Evolutionary conservation across 495 filamentous ascomycete genomes (phyloP), one percentile per base, ranked within the genome.

Genomic region (Bryoglossum gracile): DNA sequence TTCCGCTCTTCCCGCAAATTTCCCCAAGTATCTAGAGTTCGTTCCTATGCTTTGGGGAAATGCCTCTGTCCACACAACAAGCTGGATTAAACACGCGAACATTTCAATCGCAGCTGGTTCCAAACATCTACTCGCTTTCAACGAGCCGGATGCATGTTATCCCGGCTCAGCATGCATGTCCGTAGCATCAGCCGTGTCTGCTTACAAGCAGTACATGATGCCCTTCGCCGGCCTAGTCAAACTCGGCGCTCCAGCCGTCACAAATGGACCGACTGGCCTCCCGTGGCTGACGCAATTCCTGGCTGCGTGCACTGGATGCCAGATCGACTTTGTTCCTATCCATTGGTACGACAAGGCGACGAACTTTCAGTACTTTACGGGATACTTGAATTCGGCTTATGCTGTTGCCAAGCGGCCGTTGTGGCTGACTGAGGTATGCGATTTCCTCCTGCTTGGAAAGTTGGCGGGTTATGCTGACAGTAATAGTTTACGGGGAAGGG

Each of bases 361-460:
- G 0, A 62, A 66, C 28, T 59, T 63, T n/a, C 3, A 3, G 3
- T 61, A 68, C 4, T 84, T 89, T 71, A 71, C 80, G 49, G 47
- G 62, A 8, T 79, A 84, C 57, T 63, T 87, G 39, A 53, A 65
- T 47, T 37, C 76, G 17, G 80, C 76, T 22, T 53, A 74, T 57
- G 59, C 40, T 67, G 77, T 46, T 67, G 70, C 54, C 71, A 75
- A 21, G 68, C n/a, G n/a, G n/a, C n/a, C n/a, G n/a, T n/a, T 92
- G 55, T 92, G 84, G 83, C 67, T 92, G 46, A 88, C 86, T 40
- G 89, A 95, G 70, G 92, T 92, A 60, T 79, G 74, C 40, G 73
- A 37, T 6, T 75, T 35, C 22, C 8, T 19, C 35, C 61, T 37
- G 10, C 11, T 45, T 24, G n/a, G 8, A 21, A 4, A 9, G 4